phyloP scores from a whole-genome alignment of 257 asterid species.

The Ophiorrhiza pumila region DNA sequence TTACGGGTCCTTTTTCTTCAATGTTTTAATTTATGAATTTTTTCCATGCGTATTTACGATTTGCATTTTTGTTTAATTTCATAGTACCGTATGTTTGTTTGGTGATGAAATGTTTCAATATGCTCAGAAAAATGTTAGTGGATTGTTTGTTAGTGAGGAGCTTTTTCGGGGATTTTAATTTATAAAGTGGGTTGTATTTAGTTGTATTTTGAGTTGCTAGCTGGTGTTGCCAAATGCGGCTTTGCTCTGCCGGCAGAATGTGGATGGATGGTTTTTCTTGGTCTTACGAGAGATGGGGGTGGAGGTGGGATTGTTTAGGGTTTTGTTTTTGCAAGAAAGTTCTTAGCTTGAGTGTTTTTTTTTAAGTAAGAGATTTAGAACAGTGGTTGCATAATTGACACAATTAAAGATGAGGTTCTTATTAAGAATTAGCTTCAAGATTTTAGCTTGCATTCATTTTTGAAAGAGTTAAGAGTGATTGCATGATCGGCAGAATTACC shows the following conservation, averaged over 20 bases:
- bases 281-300: background rate
- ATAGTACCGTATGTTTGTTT: background rate
- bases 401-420: background rate
- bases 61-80: background rate
- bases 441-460: too few relatives aligned
- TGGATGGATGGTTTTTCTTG: background rate
- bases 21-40: background rate
- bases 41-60: background rate
- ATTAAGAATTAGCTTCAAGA: background rate
- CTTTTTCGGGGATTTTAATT: background rate
- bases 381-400: too few relatives aligned
- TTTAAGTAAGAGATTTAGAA: background rate
- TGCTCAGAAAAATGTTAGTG: background rate
- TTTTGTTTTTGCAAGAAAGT: background rate
- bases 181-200: background rate
- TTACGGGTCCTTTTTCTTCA: constrained; percentile 54
- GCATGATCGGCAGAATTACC: too few relatives aligned
- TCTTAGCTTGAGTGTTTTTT: background rate
- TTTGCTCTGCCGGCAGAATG: background rate
- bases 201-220: background rate
- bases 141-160: background rate
- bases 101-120: background rate
- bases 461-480: too few relatives aligned
- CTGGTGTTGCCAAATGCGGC: background rate
- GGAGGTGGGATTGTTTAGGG: background rate